phyloP scores from a whole-genome alignment of 129 eudicot species.

The Flaveria bidentis region DNA sequence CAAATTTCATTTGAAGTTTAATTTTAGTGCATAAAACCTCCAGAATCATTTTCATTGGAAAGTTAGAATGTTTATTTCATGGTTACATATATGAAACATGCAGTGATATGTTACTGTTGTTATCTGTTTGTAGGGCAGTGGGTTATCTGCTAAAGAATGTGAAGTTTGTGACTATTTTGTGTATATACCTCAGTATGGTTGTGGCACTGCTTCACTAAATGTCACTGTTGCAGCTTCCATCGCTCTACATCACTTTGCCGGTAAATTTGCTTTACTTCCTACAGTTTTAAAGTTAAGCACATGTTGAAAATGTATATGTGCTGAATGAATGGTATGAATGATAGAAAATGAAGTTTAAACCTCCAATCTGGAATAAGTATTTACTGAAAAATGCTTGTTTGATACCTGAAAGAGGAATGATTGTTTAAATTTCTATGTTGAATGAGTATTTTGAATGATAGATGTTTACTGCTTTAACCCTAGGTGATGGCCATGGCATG shows the following conservation, averaged over 20 bases:
- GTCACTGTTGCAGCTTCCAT: conserved; percentile 98
- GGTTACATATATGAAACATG: too few relatives aligned
- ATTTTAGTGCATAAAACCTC: not conserved
- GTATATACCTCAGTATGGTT: conserved; percentile 95
- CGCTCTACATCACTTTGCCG: conserved; percentile 90
- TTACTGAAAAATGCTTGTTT: too few relatives aligned
- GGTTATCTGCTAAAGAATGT: conserved; percentile 85
- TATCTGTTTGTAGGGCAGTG: conserved; percentile 67
- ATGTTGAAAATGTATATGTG: not conserved
- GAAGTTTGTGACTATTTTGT: conserved; percentile 93
- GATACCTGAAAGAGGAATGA: too few relatives aligned
- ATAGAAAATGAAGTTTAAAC: not conserved
- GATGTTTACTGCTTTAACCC: not conserved
- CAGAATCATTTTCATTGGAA: not conserved
- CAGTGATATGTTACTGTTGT: not conserved
- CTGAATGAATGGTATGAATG: not conserved
- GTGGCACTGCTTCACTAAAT: conserved; percentile 94
- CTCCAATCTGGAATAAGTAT: too few relatives aligned
- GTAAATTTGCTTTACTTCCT: conserved; percentile 36
- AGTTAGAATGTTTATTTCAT: too few relatives aligned
- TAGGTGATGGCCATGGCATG: not conserved
- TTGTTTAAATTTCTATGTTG: not conserved
- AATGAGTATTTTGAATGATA: not conserved
- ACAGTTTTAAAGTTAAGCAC: not conserved
- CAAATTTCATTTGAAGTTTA: not conserved